Evolutionary conservation across 2,329 filamentous ascomycete species (phyloP), one percentile per base, ranked within the genome.

Genomic region (Exophiala aquamarina): DNA sequence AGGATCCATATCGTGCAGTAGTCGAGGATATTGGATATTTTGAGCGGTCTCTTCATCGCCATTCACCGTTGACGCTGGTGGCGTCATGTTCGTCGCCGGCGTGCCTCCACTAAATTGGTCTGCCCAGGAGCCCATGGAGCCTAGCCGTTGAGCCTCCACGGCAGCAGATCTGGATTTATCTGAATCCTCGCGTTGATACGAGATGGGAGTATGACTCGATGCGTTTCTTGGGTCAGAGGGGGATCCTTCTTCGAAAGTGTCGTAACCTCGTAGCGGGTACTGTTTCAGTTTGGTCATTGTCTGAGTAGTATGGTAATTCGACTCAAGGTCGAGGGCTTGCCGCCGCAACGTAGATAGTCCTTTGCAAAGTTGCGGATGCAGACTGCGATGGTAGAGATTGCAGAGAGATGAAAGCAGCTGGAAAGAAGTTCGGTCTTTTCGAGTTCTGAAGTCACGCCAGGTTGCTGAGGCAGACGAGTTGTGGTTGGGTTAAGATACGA

Each of bases 81-180:
- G 53, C 6, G 53, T 56, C 10, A 14, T 35, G 41, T 52, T 41
- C 14, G 50, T 52, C n/a, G 45, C 34, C 4, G 54, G 50, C 11
- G 54, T 56, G 13, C 45, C 45, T 23, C 53, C 50, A 7, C 41
- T 40, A 20, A 54, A 56, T 17, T 47, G 51, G 36, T 56, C 54
- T 13, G 43, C 48, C 54, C 54, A 57, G 28, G 50, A 55, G 28
- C 49, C 51, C 37, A 48, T 39, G n/a, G 54, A 57, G 14, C 38
- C 54, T 19, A 57, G 47, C 29, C 51, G 42, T 33, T 49, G 54
- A 19, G 54, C 54, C 37, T 57, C 54, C 13, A 33, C 46, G 13
- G 50, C 54, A 21, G 51, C 54, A 10, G 51, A 50, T 41, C 50
- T 51, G 21, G 50, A 49, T 36, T 56, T 56, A 46, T 54, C 52